Conservation (phyloP, 2,329 filamentous ascomycete species). For the Aureobasidium vineae region DNA sequence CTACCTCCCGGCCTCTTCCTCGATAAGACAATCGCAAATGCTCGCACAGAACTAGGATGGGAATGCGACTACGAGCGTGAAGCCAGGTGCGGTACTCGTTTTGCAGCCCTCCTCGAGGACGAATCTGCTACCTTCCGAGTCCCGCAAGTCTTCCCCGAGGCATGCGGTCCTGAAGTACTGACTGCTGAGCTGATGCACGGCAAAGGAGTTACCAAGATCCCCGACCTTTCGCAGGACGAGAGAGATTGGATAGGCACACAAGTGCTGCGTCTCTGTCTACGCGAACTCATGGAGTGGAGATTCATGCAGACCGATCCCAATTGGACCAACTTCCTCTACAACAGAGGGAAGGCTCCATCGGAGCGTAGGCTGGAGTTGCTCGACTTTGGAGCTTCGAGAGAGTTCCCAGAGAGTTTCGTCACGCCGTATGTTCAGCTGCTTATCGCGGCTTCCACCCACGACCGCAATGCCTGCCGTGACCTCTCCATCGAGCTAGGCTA, state of each 20-base stretch:
- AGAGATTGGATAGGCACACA: constrained; percentile 96
- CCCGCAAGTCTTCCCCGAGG: constrained; percentile 72
- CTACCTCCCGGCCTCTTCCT: constrained; percentile 90
- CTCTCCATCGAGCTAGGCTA: constrained; percentile 81
- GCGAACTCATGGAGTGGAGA: constrained; percentile 89
- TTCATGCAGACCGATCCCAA: constrained; percentile 99
- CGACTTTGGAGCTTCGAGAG: constrained; percentile 90
- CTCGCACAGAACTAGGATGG: constrained; percentile 87
- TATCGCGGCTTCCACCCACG: constrained; percentile 70
- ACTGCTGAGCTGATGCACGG: constrained; percentile 93
- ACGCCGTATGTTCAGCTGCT: constrained; percentile 76
- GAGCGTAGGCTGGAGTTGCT: constrained; percentile 73
- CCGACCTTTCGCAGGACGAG: constrained; percentile 72
- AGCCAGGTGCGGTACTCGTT: constrained; percentile 74
- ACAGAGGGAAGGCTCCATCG: not conserved
- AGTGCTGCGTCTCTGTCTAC: constrained; percentile 84
- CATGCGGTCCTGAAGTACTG: constrained; percentile 79
- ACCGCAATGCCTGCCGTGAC: constrained; percentile 61
- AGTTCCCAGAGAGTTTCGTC: constrained; percentile 79
- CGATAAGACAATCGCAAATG: constrained; percentile 96
- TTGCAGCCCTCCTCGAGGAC: constrained; percentile 71
- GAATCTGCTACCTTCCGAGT: constrained; percentile 74
- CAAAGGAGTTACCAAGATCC: constrained; percentile 75
- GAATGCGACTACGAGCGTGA: constrained; percentile 95
- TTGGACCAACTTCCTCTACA: constrained; percentile 94